Evolutionary conservation across 306 rosid species (phyloP), one percentile per base, ranked within the genome.

Genomic region (Mucuna pruriens): DNA sequence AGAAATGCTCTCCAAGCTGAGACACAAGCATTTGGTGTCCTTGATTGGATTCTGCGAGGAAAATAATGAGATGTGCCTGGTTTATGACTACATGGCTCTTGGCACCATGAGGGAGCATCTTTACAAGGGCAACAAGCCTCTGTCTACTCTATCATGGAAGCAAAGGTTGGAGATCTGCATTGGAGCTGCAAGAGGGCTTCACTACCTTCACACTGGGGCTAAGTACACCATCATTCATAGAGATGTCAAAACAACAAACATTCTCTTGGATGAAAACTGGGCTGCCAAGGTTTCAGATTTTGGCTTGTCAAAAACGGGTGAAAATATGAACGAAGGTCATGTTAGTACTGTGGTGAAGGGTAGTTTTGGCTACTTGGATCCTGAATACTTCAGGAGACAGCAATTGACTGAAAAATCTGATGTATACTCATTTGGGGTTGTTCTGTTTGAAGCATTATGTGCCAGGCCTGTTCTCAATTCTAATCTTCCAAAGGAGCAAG

Each of bases 301-400:
- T n/a, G 92, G 92, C 13, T 54, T 89, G 74, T 86, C 90, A n/a
- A 89, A 89, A 82, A 89, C 92, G 0, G 92, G 92, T 67, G 90
- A 90, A 17, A 19, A 84, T 45, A 76, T 86, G 90, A 86, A 72
- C 54, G 11, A 6, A 0, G 92, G 80, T 7, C 92, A 89, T 69
- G 87, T 89, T 31, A 89, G 90, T 67, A 89, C 92, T 31, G 88
- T 89, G 71, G 92, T 89, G 77, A 89, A 89, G 78, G 92, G 92
- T 29, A 89, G 92, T 80, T 89, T 89, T 74, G 92, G 92, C 4
- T 89, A 86, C 75, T 82, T 89, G 83, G 90, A 89, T 76, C 92
- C 92, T 73, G 90, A 89, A 82, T 89, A 89, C 71, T 89, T 89
- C 78, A 89, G 92, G 20, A 89, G 92, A 46, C 92, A 89, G 63